Conservation (phyloP, 1,139 yeast species). For the Magnusiomyces sp. region DNA sequence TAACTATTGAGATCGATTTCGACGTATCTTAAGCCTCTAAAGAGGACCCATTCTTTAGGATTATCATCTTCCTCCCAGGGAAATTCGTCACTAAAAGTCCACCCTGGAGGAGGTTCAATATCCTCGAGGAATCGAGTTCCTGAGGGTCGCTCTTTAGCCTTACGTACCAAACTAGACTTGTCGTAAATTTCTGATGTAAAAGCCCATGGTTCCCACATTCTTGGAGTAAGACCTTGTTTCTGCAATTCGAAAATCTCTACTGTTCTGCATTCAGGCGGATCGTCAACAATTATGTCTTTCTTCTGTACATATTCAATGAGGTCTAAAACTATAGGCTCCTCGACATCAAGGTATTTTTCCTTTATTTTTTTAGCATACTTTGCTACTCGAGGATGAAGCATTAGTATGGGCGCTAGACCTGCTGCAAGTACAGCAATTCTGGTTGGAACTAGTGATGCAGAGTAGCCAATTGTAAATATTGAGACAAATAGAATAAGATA, state of each 20-base stretch:
- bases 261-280: constrained; percentile 45
- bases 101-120: constrained; percentile 59
- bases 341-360: constrained; percentile 19
- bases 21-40: constrained; percentile 35
- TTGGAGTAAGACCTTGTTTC: constrained; percentile 51
- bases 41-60: constrained; percentile 46
- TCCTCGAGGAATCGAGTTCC: constrained; percentile 52
- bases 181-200: constrained; percentile 48
- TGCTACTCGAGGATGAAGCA: constrained; percentile 29
- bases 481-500: constrained; percentile 41
- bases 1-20: constrained; percentile 32
- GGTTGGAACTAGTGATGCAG: constrained; percentile 67
- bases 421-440: constrained; percentile 52
- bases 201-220: constrained; percentile 50
- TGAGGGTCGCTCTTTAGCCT: constrained; percentile 54
- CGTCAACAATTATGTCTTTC: constrained; percentile 55
- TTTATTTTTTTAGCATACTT: constrained; percentile 20
- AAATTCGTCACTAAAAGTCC: constrained; percentile 56
- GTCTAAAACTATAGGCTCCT: constrained; percentile 20
- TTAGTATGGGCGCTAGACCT: constrained; percentile 25
- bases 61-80: constrained; percentile 61
- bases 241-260: constrained; percentile 77
- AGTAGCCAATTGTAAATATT: constrained; percentile 38
- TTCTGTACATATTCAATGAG: constrained; percentile 35
- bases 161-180: constrained; percentile 41